A percentile compares a stretch with the other conserved stretches of the same genome.
Conservation (phyloP, 139 green algal genomes). For the Chlamydomonas sphaeroides region DNA sequence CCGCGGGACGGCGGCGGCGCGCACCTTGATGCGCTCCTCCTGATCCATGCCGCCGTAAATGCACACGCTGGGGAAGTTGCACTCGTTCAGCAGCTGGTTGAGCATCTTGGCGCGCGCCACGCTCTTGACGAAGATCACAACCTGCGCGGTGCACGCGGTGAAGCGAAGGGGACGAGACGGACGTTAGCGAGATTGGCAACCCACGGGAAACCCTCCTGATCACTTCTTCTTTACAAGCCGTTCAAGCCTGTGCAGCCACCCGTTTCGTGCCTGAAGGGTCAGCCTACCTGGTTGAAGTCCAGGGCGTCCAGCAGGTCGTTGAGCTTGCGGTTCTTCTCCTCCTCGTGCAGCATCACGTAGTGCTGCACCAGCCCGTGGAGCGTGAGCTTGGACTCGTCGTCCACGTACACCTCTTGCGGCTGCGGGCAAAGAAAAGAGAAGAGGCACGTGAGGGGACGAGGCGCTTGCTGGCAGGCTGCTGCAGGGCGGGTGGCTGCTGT, state of each 20-base stretch:
- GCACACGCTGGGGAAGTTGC: slow-evolving; percentile 97
- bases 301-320: slow-evolving; percentile 98
- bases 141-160: slow-evolving; percentile 63
- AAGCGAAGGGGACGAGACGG: too few species aligned
- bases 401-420: slow-evolving; percentile 75
- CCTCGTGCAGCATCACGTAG: slow-evolving; percentile 98
- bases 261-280: too few species aligned
- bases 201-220: too few species aligned
- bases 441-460: too few species aligned
- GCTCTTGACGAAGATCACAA: slow-evolving; percentile 95
- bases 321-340: slow-evolving; percentile 99
- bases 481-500: too few species aligned
- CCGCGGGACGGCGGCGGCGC: too few species aligned
- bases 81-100: slow-evolving; percentile 95
- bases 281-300: slow-evolving; percentile 99
- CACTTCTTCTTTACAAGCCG: too few species aligned
- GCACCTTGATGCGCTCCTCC: slow-evolving; percentile 82
- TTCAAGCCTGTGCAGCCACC: too few species aligned
- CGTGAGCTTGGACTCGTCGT: slow-evolving; percentile 99
- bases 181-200: too few species aligned
- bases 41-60: slow-evolving; percentile 92
- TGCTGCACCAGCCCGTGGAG: slow-evolving; percentile 99
- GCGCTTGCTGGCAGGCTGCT: too few species aligned
- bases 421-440: slow-evolving; percentile 36
- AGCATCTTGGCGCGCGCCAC: slow-evolving; percentile 87